A percentile compares a stretch with the other conserved stretches of the same genome.
Conservation (phyloP, 1,284 basidiomycete genomes). For the Xerocomus minutiporus region DNA sequence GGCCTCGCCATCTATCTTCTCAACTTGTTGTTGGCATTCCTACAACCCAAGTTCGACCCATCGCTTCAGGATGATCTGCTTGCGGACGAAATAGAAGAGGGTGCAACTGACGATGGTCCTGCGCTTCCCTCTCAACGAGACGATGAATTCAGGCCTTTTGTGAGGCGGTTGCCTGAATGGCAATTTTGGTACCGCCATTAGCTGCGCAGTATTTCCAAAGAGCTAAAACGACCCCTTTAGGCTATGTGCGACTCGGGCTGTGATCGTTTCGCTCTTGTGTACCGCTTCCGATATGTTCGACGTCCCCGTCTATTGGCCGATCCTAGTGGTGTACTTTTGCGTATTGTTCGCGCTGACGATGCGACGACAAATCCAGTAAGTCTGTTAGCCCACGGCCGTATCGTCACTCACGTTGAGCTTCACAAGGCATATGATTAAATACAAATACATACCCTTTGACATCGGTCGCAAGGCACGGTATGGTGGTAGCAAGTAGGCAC, state of each 20-base stretch:
- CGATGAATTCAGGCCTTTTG: slow-evolving; percentile 96
- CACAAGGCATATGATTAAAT: slow-evolving; percentile 95
- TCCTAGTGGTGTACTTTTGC: slow-evolving; percentile 90
- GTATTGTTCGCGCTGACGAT: slow-evolving; percentile 86
- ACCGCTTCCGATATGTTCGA: slow-evolving; percentile 83
- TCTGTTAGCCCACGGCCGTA: slow-evolving; percentile 10
- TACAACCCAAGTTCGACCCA: slow-evolving; percentile 95
- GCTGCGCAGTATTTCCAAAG: slow-evolving; percentile 6
- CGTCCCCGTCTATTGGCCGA: slow-evolving; percentile 98
- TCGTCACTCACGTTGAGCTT: background rate
- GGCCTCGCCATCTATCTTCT: slow-evolving; percentile 90
- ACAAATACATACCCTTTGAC: slow-evolving; percentile 92
- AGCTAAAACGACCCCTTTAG: slow-evolving; percentile 39
- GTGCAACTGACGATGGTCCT: slow-evolving; percentile 49
- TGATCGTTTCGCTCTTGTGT: slow-evolving; percentile 73
- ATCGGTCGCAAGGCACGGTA: slow-evolving; percentile 84
- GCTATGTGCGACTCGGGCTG: slow-evolving; percentile 90
- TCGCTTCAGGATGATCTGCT: slow-evolving; percentile 89
- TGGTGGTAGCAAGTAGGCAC: slow-evolving; percentile 38
- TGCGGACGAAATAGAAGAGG: slow-evolving; percentile 94
- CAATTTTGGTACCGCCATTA: slow-evolving; percentile 73
- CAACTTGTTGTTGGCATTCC: slow-evolving; percentile 84
- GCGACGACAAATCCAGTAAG: slow-evolving; percentile 90
- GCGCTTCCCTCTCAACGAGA: slow-evolving; percentile 62
- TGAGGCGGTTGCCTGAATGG: slow-evolving; percentile 93